phyloP scores from a whole-genome alignment of 1,284 basidiomycete genomes.

The Irpex sp. region DNA sequence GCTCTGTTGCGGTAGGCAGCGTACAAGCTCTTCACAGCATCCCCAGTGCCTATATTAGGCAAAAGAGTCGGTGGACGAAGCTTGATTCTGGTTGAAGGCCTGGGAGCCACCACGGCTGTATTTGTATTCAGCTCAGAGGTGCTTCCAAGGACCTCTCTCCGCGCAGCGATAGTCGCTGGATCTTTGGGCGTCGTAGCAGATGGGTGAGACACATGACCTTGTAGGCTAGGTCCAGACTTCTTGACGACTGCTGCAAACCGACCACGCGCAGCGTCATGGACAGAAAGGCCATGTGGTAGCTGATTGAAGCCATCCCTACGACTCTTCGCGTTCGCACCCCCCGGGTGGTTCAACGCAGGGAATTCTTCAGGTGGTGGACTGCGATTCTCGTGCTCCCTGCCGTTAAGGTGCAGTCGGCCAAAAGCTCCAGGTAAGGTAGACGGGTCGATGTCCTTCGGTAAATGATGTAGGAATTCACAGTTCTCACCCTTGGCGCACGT shows the following conservation, averaged over 20 bases:
- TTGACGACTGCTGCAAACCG: slow-evolving; percentile 83
- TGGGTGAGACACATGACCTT: slow-evolving; percentile 3
- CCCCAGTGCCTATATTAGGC: slow-evolving; percentile 84
- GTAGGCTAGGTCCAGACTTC: slow-evolving; percentile 20
- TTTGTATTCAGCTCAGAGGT: slow-evolving; percentile 59
- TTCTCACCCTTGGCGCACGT: slow-evolving; percentile 92
- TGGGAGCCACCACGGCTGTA: slow-evolving; percentile 72
- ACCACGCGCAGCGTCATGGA: slow-evolving; percentile 73
- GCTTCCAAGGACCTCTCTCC: slow-evolving; percentile 47
- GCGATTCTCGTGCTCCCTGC: slow-evolving; percentile 31
- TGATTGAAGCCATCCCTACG: slow-evolving; percentile 35
- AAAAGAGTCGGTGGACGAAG: slow-evolving; percentile 79
- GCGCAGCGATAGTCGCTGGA: slow-evolving; percentile 35
- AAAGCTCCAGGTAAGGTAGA: slow-evolving; percentile 65
- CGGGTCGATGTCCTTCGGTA: slow-evolving; percentile 77
- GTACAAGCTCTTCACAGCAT: slow-evolving; percentile 75
- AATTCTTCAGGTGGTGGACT: slow-evolving; percentile 76
- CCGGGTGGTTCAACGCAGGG: slow-evolving; percentile 56
- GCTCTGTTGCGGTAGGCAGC: slow-evolving; percentile 83
- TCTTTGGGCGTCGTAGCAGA: slow-evolving; percentile 22
- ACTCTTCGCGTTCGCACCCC: slow-evolving; percentile 38
- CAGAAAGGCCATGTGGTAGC: slow-evolving; percentile 35
- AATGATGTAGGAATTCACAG: slow-evolving; percentile 86
- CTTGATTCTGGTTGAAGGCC: slow-evolving; percentile 77
- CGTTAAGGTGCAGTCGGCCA: slow-evolving; percentile 58